Base-by-base conservation (phyloP, 108 stramenopile species). In the Discostella stelligeroides region DNA sequence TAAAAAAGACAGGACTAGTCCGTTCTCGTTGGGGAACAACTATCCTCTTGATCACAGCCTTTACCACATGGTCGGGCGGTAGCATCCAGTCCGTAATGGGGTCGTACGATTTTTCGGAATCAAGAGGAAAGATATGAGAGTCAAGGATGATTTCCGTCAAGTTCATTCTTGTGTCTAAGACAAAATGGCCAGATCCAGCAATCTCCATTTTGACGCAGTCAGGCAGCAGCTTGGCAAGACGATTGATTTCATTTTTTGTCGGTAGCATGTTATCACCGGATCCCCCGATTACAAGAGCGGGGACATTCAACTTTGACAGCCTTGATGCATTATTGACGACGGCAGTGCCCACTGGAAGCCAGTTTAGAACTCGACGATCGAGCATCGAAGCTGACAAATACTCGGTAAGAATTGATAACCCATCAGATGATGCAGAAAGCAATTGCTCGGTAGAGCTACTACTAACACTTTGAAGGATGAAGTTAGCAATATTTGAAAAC, bases 91-190 rank as follows among this genome's bases (percentile, higher is more conserved):
- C 94, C 25, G 60, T 47, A 34, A 95, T 85, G 12, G 88, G 84
- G 74, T 95, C 91, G 43, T 90, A 90, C 4, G 60, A 18, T 43
- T 53, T 63, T n/a, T 79, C 70, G 13, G 41, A 27, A 34, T 81
- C 41, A 20, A 89, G 57, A 24, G 90, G 90, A 77, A 89, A 83
- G 57, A 93, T 79, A 11, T 88, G 73, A 24, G 91, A 87, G 50
- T 90, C 91, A 18, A 94, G 40, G 7, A 94, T 79, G 34, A 87
- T 85, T 69, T 91, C 89, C n/a, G 94, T 95, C 37, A 95, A 74
- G 72, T 95, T 95, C 45, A 95, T 81, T 17, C 78, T 61, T 7
- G 76, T 81, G 61, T 92, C 94, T 24, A 95, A 72, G 6, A 92
- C 82, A 60, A 92, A 87, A 68, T 95, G 94, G 3, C 91, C 91